Evolutionary conservation across 148 eudicot species (phyloP).

Genomic region (Dysphania ambrosioides): DNA sequence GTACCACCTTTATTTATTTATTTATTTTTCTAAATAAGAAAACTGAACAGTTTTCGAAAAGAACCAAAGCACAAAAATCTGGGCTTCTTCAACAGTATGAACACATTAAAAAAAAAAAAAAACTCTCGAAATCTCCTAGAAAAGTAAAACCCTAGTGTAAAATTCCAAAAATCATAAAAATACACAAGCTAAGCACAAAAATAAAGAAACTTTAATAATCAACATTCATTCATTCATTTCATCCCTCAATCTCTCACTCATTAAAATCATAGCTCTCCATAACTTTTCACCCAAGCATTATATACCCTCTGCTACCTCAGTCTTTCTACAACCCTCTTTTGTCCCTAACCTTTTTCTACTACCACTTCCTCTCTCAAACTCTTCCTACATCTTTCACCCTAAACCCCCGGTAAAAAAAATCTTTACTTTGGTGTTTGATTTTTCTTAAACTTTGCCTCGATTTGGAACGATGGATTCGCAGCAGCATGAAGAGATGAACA

Average conservation of each 20-base stretch:
- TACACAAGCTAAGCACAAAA: not conserved
- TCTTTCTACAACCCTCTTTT: slow-evolving; percentile 72
- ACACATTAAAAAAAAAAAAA: not conserved
- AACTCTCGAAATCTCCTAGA: no score
- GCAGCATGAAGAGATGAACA: slow-evolving; percentile 18
- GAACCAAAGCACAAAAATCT: slow-evolving; percentile 1
- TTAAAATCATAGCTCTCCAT: slow-evolving; percentile 31
- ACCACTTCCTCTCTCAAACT: not conserved
- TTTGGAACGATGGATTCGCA: slow-evolving; percentile 40
- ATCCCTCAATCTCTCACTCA: slow-evolving; percentile 31
- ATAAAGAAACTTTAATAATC: slow-evolving; percentile 2
- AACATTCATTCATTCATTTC: slow-evolving; percentile 42
- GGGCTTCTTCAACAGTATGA: not conserved
- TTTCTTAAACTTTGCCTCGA: not conserved
- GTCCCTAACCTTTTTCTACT: slow-evolving; percentile 69
- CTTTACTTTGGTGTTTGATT: slow-evolving; percentile 7
- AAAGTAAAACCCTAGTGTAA: slow-evolving; percentile 16
- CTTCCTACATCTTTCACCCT: no score
- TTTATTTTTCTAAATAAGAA: not conserved
- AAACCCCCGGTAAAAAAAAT: no score
- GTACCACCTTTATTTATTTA: not conserved
- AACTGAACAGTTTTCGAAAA: no score
- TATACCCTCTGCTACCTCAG: slow-evolving; percentile 32
- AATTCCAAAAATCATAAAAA: slow-evolving; percentile 13
- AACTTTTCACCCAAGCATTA: slow-evolving; percentile 76